A percentile compares a stretch with the other conserved stretches of the same genome.
Conservation (phyloP, 495 filamentous ascomycete species). For the Trichocladium uniseriatum region DNA sequence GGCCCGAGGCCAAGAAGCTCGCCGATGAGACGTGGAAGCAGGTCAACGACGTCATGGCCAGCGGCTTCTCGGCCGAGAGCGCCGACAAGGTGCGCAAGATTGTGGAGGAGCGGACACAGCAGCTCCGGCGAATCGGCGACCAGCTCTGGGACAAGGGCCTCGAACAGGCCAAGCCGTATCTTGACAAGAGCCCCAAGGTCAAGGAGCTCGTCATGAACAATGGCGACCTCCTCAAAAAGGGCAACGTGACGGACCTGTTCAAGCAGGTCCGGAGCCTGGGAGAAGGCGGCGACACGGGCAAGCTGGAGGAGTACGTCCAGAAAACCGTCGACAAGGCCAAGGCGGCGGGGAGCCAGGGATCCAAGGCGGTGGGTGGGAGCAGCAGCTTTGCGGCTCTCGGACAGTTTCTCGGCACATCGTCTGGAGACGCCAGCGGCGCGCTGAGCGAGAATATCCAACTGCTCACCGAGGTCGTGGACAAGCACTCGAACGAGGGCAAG, state of each 20-base stretch:
- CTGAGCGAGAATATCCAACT: slow-evolving; percentile 48
- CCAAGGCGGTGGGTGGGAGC: slow-evolving; percentile 10
- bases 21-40: slow-evolving; percentile 56
- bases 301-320: slow-evolving; percentile 51
- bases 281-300: slow-evolving; percentile 43
- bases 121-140: slow-evolving; percentile 52
- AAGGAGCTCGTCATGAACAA: slow-evolving; percentile 57
- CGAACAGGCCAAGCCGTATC: slow-evolving; percentile 50
- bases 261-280: slow-evolving; percentile 45
- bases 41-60: slow-evolving; percentile 45
- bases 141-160: slow-evolving; percentile 55
- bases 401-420: slow-evolving; percentile 12
- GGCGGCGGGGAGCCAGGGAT: slow-evolving; percentile 23
- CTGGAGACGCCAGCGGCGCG: slow-evolving; percentile 35
- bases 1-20: slow-evolving; percentile 60
- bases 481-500: slow-evolving; percentile 53
- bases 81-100: slow-evolving; percentile 46
- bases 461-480: slow-evolving; percentile 44
- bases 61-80: slow-evolving; percentile 41
- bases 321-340: slow-evolving; percentile 46
- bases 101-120: slow-evolving; percentile 54
- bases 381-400: slow-evolving; percentile 10
- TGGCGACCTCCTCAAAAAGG: slow-evolving; percentile 47
- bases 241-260: slow-evolving; percentile 46
- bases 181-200: slow-evolving; percentile 58